Evolutionary conservation across 306 rosid genomes (phyloP).

Genomic region (Biancaea sappan): DNA sequence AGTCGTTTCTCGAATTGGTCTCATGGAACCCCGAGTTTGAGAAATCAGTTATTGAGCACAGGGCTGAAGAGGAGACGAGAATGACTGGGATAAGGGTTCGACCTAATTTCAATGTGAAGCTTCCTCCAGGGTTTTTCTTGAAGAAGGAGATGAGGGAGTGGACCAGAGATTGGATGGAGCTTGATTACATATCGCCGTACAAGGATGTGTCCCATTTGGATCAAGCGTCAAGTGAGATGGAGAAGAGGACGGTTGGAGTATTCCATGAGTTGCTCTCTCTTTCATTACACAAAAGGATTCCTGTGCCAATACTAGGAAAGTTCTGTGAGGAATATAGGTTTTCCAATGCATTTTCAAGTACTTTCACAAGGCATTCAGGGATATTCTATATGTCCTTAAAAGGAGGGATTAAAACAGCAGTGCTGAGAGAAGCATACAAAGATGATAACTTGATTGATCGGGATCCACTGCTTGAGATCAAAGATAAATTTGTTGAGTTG

Average conservation of each 20-base stretch:
- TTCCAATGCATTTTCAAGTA: slow-evolving; percentile 72
- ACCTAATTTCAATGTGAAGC: slow-evolving; percentile 72
- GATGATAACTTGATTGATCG: slow-evolving; percentile 59
- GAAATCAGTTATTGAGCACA: slow-evolving; percentile 72
- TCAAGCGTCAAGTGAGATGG: slow-evolving; percentile 70
- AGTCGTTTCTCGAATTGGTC: slow-evolving; percentile 71
- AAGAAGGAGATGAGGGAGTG: slow-evolving; percentile 92
- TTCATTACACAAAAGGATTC: slow-evolving; percentile 72
- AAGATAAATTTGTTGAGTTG: slow-evolving; percentile 66
- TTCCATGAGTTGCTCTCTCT: slow-evolving; percentile 64
- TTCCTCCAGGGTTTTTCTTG: slow-evolving; percentile 71
- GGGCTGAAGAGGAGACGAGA: slow-evolving; percentile 71
- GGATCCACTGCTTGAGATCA: slow-evolving; percentile 77
- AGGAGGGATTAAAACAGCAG: slow-evolving; percentile 81
- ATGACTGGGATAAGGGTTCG: slow-evolving; percentile 65
- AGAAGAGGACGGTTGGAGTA: slow-evolving; percentile 51
- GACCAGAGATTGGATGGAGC: slow-evolving; percentile 93
- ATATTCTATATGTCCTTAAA: slow-evolving; percentile 84
- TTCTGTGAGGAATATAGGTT: slow-evolving; percentile 78
- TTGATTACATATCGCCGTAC: slow-evolving; percentile 75
- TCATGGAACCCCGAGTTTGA: slow-evolving; percentile 72
- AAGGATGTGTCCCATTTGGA: slow-evolving; percentile 63
- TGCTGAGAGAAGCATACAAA: slow-evolving; percentile 79
- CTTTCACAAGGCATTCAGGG: slow-evolving; percentile 80
- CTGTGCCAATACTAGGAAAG: slow-evolving; percentile 77